Conservation (phyloP, 164 flowering plant genomes). For the Hamamelis virginiana region DNA sequence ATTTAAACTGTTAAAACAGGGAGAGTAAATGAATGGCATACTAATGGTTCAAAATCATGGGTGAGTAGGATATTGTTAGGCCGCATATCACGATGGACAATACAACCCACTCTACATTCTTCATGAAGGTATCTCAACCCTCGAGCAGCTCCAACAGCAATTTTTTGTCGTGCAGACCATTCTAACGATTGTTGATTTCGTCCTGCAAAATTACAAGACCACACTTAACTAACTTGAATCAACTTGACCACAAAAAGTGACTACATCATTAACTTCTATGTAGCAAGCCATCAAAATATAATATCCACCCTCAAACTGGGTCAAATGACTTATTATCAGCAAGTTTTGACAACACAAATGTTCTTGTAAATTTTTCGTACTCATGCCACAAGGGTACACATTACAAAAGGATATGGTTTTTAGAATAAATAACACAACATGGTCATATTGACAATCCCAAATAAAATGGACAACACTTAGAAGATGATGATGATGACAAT, state of each 20-base stretch:
- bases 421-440: no score
- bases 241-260: not conserved
- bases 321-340: no score
- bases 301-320: no score
- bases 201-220: constrained; percentile 37
- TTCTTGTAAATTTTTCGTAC: no score
- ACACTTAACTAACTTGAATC: not conserved
- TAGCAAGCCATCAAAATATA: no score
- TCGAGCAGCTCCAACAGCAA: constrained; percentile 96
- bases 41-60: constrained; percentile 93
- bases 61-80: constrained; percentile 97
- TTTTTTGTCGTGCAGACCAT: constrained; percentile 85
- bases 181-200: constrained; percentile 39
- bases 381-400: no score
- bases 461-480: not conserved
- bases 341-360: no score
- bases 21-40: constrained; percentile 22
- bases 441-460: no score
- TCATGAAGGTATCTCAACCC: constrained; percentile 97
- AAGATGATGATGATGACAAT: not conserved
- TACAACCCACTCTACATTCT: constrained; percentile 97
- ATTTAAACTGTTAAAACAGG: not conserved
- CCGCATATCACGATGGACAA: constrained; percentile 93
- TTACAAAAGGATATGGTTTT: no score
- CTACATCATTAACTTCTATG: not conserved